Evolutionary conservation across 1,139 yeast species (phyloP).

Genomic region (Sugiyamaella japonica): DNA sequence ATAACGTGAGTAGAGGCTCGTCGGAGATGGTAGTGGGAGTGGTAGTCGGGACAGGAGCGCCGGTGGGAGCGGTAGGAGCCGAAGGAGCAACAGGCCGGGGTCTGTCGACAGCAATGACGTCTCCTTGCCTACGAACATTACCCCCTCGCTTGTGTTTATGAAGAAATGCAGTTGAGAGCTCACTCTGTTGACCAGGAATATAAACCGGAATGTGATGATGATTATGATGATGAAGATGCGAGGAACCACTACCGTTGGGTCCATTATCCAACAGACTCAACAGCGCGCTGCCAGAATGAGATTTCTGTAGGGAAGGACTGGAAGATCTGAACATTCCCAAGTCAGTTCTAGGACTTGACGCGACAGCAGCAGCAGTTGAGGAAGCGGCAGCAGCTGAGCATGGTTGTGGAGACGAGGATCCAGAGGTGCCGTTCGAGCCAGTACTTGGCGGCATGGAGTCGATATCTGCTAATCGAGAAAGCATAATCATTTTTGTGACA

Average conservation of each 20-base stretch:
- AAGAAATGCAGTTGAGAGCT: constrained; percentile 24
- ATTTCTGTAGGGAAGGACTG: constrained; percentile 9
- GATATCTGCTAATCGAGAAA: constrained; percentile 5
- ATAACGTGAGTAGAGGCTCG: neutral
- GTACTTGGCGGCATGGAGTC: constrained; percentile 7
- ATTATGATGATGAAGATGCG: neutral
- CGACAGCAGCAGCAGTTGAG: neutral
- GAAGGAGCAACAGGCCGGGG: neutral
- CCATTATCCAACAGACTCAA: constrained; percentile 8
- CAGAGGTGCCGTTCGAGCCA: neutral
- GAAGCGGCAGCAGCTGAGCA: neutral
- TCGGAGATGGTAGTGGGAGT: constrained; percentile 2
- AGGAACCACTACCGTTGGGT: too few species aligned
- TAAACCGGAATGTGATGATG: constrained; percentile 16
- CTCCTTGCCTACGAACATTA: constrained; percentile 14
- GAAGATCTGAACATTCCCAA: constrained; percentile 1
- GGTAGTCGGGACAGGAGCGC: constrained; percentile 1
- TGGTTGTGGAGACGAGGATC: constrained; percentile 7
- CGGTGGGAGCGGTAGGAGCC: neutral
- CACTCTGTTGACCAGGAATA: constrained; percentile 20
- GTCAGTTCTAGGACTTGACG: neutral
- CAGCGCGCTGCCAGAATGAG: constrained; percentile 15
- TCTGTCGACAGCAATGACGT: neutral
- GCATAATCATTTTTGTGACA: constrained; percentile 9
- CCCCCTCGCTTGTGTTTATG: constrained; percentile 24